phyloP scores from a whole-genome alignment of 108 stramenopile genomes.

The Discostella pseudostelligera region DNA sequence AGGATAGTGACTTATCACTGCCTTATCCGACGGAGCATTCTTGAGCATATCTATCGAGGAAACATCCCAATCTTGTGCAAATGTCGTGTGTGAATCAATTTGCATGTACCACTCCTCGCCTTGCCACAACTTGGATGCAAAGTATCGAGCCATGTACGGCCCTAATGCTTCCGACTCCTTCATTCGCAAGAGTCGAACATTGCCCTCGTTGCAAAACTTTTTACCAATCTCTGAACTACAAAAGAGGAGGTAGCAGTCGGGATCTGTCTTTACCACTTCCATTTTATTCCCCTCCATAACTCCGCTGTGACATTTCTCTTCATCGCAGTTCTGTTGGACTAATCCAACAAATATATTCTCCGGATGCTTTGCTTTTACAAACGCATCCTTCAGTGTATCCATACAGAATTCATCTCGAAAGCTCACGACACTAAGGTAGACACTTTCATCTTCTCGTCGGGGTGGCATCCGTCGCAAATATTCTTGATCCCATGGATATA shows the following conservation, averaged over 20 bases:
- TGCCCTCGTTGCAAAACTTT: constrained; percentile 55
- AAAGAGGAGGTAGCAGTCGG: constrained; percentile 71
- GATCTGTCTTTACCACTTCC: constrained; percentile 67
- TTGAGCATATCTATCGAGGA: constrained; percentile 77
- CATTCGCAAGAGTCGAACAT: constrained; percentile 78
- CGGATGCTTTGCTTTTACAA: constrained; percentile 83
- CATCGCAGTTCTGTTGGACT: constrained; percentile 93
- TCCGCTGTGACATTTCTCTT: constrained; percentile 72
- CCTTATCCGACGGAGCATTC: constrained; percentile 74
- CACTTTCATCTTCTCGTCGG: constrained; percentile 70
- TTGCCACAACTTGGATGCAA: constrained; percentile 90
- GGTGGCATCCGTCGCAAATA: constrained; percentile 75
- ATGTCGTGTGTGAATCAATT: constrained; percentile 91
- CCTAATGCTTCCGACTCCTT: constrained; percentile 92
- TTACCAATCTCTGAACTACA: constrained; percentile 70
- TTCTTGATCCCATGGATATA: constrained; percentile 83
- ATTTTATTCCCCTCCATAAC: constrained; percentile 59
- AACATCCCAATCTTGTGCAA: constrained; percentile 87
- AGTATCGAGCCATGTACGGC: constrained; percentile 92
- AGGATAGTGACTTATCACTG: constrained; percentile 90
- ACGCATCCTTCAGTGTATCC: constrained; percentile 83
- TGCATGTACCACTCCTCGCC: constrained; percentile 97
- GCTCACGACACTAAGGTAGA: constrained; percentile 90
- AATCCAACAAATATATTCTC: constrained; percentile 89
- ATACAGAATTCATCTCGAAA: constrained; percentile 94